A percentile compares a stretch with the other conserved stretches of the same genome.
phyloP scores from a whole-genome alignment of 148 eudicot genomes.

The Polygonum aviculare region DNA sequence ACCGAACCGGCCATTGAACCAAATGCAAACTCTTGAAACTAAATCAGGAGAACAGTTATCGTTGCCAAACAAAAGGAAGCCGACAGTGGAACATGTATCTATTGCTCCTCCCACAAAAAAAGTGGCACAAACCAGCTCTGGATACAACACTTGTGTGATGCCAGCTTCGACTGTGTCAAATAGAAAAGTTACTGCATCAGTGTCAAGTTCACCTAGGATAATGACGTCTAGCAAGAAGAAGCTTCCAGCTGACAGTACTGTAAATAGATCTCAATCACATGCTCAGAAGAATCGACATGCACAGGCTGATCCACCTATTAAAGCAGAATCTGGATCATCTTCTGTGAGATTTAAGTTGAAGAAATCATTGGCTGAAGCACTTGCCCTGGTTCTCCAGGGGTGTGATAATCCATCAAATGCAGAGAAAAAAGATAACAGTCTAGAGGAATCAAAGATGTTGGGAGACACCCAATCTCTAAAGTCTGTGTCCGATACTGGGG shows the following conservation, averaged over 20 bases:
- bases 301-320: constrained; percentile 34
- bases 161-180: constrained; percentile 18
- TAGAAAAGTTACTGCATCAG: constrained; percentile 22
- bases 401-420: constrained; percentile 24
- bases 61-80: constrained; percentile 52
- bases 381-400: constrained; percentile 49
- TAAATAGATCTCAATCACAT: constrained; percentile 37
- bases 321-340: constrained; percentile 33
- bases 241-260: constrained; percentile 35
- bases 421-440: constrained; percentile 17
- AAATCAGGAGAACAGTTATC: constrained; percentile 19
- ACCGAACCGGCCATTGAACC: constrained; percentile 18
- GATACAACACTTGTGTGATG: constrained; percentile 15
- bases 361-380: constrained; percentile 75
- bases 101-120: constrained; percentile 31
- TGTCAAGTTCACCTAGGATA: constrained; percentile 19
- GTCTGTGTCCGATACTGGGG: constrained; percentile 11
- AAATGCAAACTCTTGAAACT: constrained; percentile 17
- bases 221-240: constrained; percentile 37
- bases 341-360: constrained; percentile 87
- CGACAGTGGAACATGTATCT: constrained; percentile 26
- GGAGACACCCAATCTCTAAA: constrained; percentile 23
- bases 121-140: constrained; percentile 21
- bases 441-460: constrained; percentile 10
- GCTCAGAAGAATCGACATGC: constrained; percentile 34